A percentile compares a stretch with the other conserved stretches of the same genome.
phyloP scores from a whole-genome alignment of 2,329 filamentous ascomycete genomes.

The Coniochaeta prunicola region DNA sequence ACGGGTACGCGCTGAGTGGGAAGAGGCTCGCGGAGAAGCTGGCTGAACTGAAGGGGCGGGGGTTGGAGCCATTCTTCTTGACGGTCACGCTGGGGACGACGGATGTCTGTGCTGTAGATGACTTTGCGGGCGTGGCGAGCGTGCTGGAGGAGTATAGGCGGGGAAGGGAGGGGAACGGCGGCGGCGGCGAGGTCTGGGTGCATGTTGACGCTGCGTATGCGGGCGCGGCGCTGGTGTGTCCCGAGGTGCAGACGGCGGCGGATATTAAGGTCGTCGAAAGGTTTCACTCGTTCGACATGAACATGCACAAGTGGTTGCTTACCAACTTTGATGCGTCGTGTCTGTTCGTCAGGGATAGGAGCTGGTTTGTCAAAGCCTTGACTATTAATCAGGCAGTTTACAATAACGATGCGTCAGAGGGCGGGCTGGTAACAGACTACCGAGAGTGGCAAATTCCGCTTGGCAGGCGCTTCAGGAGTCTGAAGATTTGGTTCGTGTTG shows the following conservation, averaged over 20 bases:
- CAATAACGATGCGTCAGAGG: constrained; percentile 71
- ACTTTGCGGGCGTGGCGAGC: constrained; percentile 61
- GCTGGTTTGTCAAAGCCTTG: constrained; percentile 71
- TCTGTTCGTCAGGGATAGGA: constrained; percentile 69
- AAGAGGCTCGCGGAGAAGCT: constrained; percentile 53
- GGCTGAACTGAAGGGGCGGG: constrained; percentile 56
- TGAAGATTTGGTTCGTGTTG: constrained; percentile 96
- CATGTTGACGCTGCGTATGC: constrained; percentile 94
- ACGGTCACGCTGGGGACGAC: constrained; percentile 82
- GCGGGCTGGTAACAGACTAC: constrained; percentile 85
- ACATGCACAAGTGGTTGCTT: constrained; percentile 96
- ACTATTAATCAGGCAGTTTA: constrained; percentile 61
- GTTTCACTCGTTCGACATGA: constrained; percentile 89
- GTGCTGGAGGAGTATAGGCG: constrained; percentile 29
- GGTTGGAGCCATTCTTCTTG: constrained; percentile 79
- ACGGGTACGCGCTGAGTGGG: constrained; percentile 66
- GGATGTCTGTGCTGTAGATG: constrained; percentile 79
- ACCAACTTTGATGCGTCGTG: constrained; percentile 86
- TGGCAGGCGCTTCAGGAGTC: constrained; percentile 74
- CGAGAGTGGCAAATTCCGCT: constrained; percentile 96
- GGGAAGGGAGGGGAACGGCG: constrained; percentile 5
- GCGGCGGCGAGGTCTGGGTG: constrained; percentile 65
- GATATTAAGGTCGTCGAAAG: constrained; percentile 49
- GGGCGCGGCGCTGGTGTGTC: constrained; percentile 73
- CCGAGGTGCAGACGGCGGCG: constrained; percentile 57